Evolutionary conservation across 345 rosid genomes (phyloP), one percentile per base, ranked within the genome.

Genomic region (Gossypium bickii): DNA sequence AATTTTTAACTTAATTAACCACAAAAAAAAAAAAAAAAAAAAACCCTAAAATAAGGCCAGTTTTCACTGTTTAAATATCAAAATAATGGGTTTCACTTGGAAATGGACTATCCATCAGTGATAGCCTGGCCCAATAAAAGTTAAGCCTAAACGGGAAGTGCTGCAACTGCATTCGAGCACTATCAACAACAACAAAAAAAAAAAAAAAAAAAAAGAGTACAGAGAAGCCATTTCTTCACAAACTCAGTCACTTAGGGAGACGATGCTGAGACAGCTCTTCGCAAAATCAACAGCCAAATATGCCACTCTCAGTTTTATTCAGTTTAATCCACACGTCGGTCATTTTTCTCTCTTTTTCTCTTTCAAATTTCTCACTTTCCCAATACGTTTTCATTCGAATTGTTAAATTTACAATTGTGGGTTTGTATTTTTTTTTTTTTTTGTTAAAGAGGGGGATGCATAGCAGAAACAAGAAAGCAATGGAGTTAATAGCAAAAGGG

Each of bases 401-500:
- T 56, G 12, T 2, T 77, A 66, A 29, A 57, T 67, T 55, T 63
- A 20, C 47, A n/a, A 78, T 16, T 49, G 17, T 49, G 72, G 72
- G 72, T 49, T 49, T 68, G 68, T 34, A 34, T 34, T 34, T 34
- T 60, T 78, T 59, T 22, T 20, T 22, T 34, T 53, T 78, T 59
- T 34, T 56, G 12, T 73, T 41, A 41, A 86, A 94, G 97, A 86
- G 98, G 77, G 87, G 81, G 78, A 52, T 94, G 52, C 97, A 92
- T 79, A 85, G 86, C 65, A 85, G 97, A 79, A 90, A 91, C 84
- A 87, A 88, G 89, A 89, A 84, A 73, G 98, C 98, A 18, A 89
- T 88, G 97, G 97, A 92, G 86, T 79, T 89, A 10, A 92, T 92
- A 62, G 97, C 97, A 0, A 90, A 85, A 85, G 98, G 98, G 34